phyloP scores from a whole-genome alignment of 768 basidiomycete genomes.

The Saitozyma sp. region DNA sequence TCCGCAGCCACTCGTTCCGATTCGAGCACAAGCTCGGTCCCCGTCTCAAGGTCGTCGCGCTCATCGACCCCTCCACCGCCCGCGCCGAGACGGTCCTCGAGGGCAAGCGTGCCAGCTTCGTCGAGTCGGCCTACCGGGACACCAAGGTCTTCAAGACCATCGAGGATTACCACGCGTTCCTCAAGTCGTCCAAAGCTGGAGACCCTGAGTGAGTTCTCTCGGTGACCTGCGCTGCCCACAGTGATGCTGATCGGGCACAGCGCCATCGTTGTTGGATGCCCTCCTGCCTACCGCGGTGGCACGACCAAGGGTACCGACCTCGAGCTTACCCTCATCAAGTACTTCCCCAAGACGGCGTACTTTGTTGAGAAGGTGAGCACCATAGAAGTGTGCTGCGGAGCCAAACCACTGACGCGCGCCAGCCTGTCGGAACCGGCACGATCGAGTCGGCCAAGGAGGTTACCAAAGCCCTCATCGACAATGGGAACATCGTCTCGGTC shows the following conservation, averaged over 20 bases:
- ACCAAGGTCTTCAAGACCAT: conserved; percentile 80
- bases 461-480: conserved; percentile 68
- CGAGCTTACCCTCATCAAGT: conserved; percentile 79
- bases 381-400: not conserved
- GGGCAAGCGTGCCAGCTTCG: conserved; percentile 89
- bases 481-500: conserved; percentile 78
- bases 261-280: conserved; percentile 83
- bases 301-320: conserved; percentile 74
- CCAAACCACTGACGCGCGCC: conserved; percentile 64
- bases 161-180: conserved; percentile 73
- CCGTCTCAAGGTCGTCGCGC: conserved; percentile 90
- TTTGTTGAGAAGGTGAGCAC: conserved; percentile 74
- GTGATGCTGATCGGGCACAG: conserved; percentile 46
- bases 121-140: conserved; percentile 86
- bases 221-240: conserved; percentile 5
- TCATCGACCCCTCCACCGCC: conserved; percentile 85
- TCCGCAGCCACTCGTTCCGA: conserved; percentile 56
- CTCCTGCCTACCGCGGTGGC: conserved; percentile 89
- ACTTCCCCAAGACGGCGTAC: conserved; percentile 83
- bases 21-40: conserved; percentile 80
- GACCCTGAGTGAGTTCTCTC: conserved; percentile 57
- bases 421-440: conserved; percentile 83
- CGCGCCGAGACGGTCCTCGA: conserved; percentile 76
- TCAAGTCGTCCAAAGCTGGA: conserved; percentile 60
- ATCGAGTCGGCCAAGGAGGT: conserved; percentile 67